Conservation (phyloP, 2,329 filamentous ascomycete genomes). For the Cladosporium sp. region DNA sequence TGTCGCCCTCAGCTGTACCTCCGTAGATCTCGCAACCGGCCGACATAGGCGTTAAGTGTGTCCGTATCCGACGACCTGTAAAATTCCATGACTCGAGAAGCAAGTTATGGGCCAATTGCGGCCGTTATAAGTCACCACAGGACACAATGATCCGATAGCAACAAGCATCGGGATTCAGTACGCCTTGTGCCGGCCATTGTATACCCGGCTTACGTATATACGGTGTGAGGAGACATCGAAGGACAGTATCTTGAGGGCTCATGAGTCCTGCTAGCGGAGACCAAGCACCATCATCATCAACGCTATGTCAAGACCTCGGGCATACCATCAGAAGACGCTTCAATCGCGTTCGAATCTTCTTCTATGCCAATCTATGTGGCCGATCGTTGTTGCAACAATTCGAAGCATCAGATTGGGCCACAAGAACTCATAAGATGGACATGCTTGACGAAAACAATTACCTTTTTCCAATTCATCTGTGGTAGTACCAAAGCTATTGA, state of each 20-base stretch:
- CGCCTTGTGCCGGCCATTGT: background rate
- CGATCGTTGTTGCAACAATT: too few species aligned
- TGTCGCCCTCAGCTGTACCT: background rate
- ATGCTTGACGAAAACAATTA: background rate
- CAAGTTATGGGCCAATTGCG: background rate
- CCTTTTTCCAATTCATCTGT: background rate
- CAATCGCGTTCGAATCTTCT: too few species aligned
- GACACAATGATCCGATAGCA: background rate
- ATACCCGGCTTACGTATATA: background rate
- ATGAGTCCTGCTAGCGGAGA: background rate
- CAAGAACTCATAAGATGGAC: too few species aligned
- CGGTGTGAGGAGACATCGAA: background rate
- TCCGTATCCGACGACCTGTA: background rate
- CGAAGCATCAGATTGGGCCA: too few species aligned
- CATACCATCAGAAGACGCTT: too few species aligned
- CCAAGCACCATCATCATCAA: too few species aligned
- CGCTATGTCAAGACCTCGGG: too few species aligned
- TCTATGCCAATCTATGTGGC: too few species aligned
- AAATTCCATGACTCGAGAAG: background rate
- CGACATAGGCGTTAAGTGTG: background rate
- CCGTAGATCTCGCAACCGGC: background rate
- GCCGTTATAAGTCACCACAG: background rate
- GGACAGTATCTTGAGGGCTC: background rate
- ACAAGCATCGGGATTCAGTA: background rate
- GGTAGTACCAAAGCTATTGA: slow-evolving; percentile 19